These are phyloP conservation scores for Phytophthora nicotianae DNA, from an alignment of 352 stramenopile species.

Conservation along the genomic window DNA sequence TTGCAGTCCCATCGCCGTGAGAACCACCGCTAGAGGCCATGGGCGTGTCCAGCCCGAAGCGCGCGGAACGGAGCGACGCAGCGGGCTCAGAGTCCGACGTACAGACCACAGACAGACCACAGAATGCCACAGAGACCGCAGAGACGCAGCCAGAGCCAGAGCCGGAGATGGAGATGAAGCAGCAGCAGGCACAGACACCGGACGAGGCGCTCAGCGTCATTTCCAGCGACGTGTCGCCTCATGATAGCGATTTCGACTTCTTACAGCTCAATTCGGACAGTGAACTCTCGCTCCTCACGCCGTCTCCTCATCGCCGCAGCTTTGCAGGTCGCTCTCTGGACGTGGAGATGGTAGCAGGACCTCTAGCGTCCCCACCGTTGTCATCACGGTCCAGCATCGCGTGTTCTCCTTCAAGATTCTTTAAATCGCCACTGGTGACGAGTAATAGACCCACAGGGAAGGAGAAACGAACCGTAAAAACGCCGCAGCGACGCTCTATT, in stretches of 20 bases:
- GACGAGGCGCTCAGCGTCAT: slow-evolving; percentile 59
- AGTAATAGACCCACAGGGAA: slow-evolving; percentile 6
- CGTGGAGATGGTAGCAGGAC: slow-evolving; percentile 8
- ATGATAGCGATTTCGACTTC: slow-evolving; percentile 65
- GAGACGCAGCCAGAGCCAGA: slow-evolving; percentile 18
- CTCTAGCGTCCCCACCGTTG: slow-evolving; percentile 28
- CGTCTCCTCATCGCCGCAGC: slow-evolving; percentile 38
- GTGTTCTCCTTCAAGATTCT: slow-evolving; percentile 75
- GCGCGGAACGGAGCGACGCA: slow-evolving; percentile 2
- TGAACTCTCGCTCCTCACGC: slow-evolving; percentile 60
- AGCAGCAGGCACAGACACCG: slow-evolving; percentile 20
- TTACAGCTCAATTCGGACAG: slow-evolving; percentile 31
- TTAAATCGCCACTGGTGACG: slow-evolving; percentile 62
- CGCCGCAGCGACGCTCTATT: slow-evolving; percentile 20
- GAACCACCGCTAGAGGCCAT: slow-evolving; percentile 17
- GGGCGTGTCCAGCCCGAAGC: slow-evolving; percentile 11
- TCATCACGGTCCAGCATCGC: slow-evolving; percentile 36
- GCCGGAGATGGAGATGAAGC: slow-evolving; percentile 28
- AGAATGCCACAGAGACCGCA: slow-evolving; percentile 6
- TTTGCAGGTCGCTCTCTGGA: slow-evolving; percentile 9
- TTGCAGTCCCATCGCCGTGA: slow-evolving; percentile 8
- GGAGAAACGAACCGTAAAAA: slow-evolving; percentile 11
- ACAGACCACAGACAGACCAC: background rate
- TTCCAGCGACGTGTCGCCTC: slow-evolving; percentile 48
- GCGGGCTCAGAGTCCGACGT: background rate